phyloP scores from a whole-genome alignment of 441 rosid species.

The Bocquillonia castaneifolia region DNA sequence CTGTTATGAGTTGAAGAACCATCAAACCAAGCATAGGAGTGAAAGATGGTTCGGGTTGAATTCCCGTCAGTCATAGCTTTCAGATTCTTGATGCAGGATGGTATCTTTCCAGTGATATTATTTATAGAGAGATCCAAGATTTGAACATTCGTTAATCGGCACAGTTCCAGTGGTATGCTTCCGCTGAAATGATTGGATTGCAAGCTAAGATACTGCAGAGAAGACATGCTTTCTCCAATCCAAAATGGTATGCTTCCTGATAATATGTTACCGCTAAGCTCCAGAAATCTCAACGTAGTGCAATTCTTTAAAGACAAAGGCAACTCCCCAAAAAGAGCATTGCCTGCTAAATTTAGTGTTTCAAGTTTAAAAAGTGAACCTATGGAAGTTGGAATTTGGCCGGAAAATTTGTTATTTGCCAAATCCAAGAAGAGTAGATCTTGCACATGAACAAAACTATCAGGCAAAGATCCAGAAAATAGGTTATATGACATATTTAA shows the following conservation, averaged over 20 bases:
- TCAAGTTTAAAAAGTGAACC: neutral
- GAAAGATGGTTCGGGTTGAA: neutral
- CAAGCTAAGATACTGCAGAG: slow-evolving; percentile 1
- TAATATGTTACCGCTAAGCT: neutral
- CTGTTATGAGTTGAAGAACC: neutral
- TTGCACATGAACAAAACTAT: neutral
- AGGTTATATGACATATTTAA: slow-evolving; percentile 6
- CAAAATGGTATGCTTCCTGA: neutral
- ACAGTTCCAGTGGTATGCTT: neutral
- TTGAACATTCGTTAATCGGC: slow-evolving; percentile 4
- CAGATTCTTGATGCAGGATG: slow-evolving; percentile 1
- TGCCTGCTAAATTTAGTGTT: neutral
- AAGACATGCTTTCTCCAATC: slow-evolving; percentile 6
- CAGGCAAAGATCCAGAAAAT: neutral
- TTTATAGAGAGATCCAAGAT: slow-evolving; percentile 8
- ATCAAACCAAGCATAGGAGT: neutral
- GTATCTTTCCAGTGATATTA: slow-evolving; percentile 13
- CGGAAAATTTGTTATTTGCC: slow-evolving; percentile 1
- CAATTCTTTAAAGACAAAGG: slow-evolving; percentile 10
- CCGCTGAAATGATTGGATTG: slow-evolving; percentile 12
- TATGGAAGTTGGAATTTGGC: slow-evolving; percentile 6
- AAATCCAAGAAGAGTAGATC: neutral
- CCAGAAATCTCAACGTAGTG: neutral
- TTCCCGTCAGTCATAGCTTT: neutral
- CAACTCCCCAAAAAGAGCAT: slow-evolving; percentile 1